Base-by-base conservation (phyloP, 129 eudicot genomes). In the Mikania micrantha region DNA sequence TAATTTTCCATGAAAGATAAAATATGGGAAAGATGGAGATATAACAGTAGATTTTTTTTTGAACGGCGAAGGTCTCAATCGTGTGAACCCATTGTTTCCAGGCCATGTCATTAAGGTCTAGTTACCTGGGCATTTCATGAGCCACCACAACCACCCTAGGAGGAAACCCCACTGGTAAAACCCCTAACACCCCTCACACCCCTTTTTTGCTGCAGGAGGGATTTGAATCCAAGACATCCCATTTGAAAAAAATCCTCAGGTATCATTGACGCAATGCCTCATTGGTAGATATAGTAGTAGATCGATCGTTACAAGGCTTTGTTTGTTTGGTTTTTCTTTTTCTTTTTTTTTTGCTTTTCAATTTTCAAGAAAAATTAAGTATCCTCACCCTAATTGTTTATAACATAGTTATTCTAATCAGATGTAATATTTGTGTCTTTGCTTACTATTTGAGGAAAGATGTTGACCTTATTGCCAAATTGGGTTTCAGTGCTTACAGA, bases 291-390 rank as follows among this genome's bases (percentile, higher is more conserved):
- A n/a, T n/a, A n/a, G n/a, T n/a, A n/a, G n/a, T n/a, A 88, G 58
- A 85, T 85, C 67, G 78, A 88, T 77, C 87, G 85, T 68, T 88
- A 88, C 91, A 85, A 88, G 96, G 96, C 83, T 31, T 36, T 24
- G 11, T 41, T 35, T 44, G 7, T 0, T 54, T 61, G 27, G 12
- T n/a, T n/a, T n/a, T n/a, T n/a, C n/a, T n/a, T n/a, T n/a, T n/a
- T n/a, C n/a, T n/a, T n/a, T 19, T 8, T 45, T 32, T 24, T 31
- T 7, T 60, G 11, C 16, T 31, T 44, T 9, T n/a, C 24, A 3
- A 3, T 66, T 44, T n/a, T 45, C 38, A 16, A 11, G 44, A 66
- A 27, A 12, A 17, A 48, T 31, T 8, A 48, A 9, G 19, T 31
- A 48, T 67, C 28, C 63, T 45, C 44, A 28, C 17, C 49, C 42